Conservation (phyloP, 345 rosid species). For the Moricandia moricandioides region DNA sequence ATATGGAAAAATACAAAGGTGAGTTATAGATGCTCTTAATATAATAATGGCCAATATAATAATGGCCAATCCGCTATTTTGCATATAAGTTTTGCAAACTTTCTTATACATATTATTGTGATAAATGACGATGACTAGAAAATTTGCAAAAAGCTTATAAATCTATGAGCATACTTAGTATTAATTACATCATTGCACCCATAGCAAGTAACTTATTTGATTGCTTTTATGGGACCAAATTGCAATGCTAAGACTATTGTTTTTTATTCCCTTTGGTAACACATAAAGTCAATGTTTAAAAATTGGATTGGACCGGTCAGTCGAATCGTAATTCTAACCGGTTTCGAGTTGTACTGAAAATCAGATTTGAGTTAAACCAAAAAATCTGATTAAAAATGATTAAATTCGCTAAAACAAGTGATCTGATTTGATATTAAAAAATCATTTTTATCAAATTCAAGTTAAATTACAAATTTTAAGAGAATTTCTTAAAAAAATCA, state of each 20-base stretch:
- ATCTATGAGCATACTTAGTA: neutral
- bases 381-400: too few species aligned
- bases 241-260: neutral
- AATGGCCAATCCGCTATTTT: neutral
- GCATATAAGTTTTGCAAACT: neutral
- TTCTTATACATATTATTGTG: neutral
- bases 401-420: too few species aligned
- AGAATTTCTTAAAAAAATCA: too few species aligned
- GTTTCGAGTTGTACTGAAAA: too few species aligned
- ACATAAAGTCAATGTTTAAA: slow-evolving; percentile 3
- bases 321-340: too few species aligned
- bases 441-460: too few species aligned
- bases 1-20: too few species aligned
- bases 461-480: too few species aligned
- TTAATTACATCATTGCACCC: slow-evolving; percentile 12
- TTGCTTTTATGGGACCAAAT: slow-evolving; percentile 19
- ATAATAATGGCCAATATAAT: neutral
- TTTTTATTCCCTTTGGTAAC: slow-evolving; percentile 22
- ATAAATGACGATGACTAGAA: neutral
- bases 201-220: neutral
- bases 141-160: slow-evolving; percentile 3
- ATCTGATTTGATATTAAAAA: too few species aligned
- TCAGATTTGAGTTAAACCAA: too few species aligned
- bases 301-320: too few species aligned
- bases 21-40: neutral